phyloP scores from a whole-genome alignment of 805 yeast species.

The Maudiozyma saulgeensis region DNA sequence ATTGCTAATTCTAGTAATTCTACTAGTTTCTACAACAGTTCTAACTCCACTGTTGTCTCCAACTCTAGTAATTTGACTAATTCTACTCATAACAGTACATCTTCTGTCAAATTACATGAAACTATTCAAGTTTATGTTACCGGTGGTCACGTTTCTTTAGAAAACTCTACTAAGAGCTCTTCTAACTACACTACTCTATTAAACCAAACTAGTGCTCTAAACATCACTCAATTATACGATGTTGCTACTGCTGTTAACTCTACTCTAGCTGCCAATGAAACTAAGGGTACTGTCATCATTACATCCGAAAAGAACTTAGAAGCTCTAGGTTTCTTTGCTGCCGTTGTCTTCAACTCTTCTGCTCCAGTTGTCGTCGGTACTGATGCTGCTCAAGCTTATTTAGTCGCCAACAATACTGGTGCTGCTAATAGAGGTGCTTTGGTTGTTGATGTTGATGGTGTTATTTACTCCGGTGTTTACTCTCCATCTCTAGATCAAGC shows the following conservation, averaged over 20 bases:
- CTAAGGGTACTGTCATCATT: slow-evolving; percentile 17
- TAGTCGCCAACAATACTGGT: slow-evolving; percentile 15
- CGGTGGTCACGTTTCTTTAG: slow-evolving; percentile 14
- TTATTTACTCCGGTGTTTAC: slow-evolving; percentile 19
- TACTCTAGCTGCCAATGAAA: slow-evolving; percentile 6
- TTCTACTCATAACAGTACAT: neutral
- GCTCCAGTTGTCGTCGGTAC: slow-evolving; percentile 20
- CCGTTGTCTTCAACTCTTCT: slow-evolving; percentile 14
- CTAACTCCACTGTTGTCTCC: neutral
- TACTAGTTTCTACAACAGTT: neutral
- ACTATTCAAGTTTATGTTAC: slow-evolving; percentile 15
- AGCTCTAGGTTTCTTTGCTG: slow-evolving; percentile 22
- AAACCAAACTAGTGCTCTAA: slow-evolving; percentile 16
- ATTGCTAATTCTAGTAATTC: neutral
- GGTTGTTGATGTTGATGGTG: slow-evolving; percentile 13
- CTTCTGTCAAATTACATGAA: slow-evolving; percentile 4
- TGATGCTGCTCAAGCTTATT: slow-evolving; percentile 12
- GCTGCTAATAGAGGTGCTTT: slow-evolving; percentile 18
- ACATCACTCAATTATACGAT: slow-evolving; percentile 16
- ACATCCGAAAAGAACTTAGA: slow-evolving; percentile 17
- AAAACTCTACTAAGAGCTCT: slow-evolving; percentile 4
- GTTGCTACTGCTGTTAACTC: slow-evolving; percentile 11
- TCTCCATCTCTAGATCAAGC: slow-evolving; percentile 10
- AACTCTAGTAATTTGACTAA: slow-evolving; percentile 3
- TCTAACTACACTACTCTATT: slow-evolving; percentile 11